Evolutionary conservation across 2,329 filamentous ascomycete species (phyloP).

Genomic region (Colletotrichum sp.): DNA sequence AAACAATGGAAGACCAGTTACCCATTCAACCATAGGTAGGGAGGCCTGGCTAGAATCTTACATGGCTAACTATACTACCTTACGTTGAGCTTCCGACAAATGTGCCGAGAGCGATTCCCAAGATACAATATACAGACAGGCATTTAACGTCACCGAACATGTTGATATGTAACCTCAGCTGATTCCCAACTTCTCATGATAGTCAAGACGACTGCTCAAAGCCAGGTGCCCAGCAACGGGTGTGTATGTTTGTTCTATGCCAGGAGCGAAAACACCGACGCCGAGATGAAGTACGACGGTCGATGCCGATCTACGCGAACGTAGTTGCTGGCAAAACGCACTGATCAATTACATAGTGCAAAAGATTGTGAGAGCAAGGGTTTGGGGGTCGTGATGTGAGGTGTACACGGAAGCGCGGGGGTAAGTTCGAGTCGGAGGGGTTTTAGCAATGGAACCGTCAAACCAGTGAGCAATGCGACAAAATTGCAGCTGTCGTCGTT

Average conservation of each 20-base stretch:
- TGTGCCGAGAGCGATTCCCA: not conserved
- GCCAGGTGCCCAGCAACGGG: slow-evolving; percentile 26
- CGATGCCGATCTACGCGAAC: slow-evolving; percentile 20
- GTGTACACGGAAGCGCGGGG: not conserved
- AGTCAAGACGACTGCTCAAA: slow-evolving; percentile 25
- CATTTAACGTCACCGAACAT: not conserved
- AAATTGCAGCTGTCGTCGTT: not conserved
- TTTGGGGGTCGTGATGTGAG: not conserved
- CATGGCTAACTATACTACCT: not conserved
- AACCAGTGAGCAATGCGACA: not conserved
- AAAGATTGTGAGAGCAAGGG: not conserved
- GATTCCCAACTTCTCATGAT: slow-evolving; percentile 26
- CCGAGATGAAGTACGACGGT: not conserved
- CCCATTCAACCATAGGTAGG: not conserved
- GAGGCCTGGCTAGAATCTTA: not conserved
- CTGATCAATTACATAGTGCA: not conserved
- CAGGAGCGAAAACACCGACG: slow-evolving; percentile 23
- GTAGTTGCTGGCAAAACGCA: slow-evolving; percentile 13
- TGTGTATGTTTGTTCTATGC: slow-evolving; percentile 19
- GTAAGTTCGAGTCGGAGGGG: not conserved
- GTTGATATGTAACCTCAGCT: slow-evolving; percentile 22
- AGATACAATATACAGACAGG: not conserved
- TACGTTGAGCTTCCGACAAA: not conserved
- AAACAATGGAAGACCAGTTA: not conserved
- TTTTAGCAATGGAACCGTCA: not conserved